These are phyloP conservation scores for Aspergillus novoparasiticus DNA, from an alignment of 2,329 filamentous ascomycete genomes.

Conservation along the genomic window DNA sequence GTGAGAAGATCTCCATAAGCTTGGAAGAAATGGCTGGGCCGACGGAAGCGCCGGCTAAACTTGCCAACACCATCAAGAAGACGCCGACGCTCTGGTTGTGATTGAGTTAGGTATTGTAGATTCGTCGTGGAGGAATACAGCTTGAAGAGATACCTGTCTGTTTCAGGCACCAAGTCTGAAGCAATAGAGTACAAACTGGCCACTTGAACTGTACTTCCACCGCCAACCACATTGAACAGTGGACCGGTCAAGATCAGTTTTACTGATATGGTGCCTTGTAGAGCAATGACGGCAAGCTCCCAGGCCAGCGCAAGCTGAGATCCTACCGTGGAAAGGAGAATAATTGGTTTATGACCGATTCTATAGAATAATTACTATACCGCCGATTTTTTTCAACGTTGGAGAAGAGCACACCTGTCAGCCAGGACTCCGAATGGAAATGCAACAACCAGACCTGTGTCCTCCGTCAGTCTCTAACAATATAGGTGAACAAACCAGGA, in stretches of 20 bases:
- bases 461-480: background rate
- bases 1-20: conserved; percentile 1
- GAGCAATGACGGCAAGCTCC: background rate
- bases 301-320: background rate
- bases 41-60: background rate
- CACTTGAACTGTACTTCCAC: conserved; percentile 11
- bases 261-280: background rate
- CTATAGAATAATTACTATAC: background rate
- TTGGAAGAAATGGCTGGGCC: background rate
- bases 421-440: background rate
- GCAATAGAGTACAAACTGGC: conserved; percentile 14
- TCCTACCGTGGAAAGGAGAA: background rate
- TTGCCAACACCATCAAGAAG: background rate
- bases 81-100: background rate
- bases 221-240: conserved; percentile 5
- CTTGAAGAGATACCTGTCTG: conserved; percentile 7
- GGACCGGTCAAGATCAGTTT: background rate
- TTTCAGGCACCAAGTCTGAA: conserved; percentile 9
- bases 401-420: background rate
- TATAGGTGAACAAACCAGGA: background rate
- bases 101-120: background rate
- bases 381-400: background rate
- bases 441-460: background rate
- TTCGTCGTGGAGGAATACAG: background rate
- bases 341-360: background rate